These are phyloP conservation scores for Echinosophora koreensis DNA, from an alignment of 306 rosid genomes.

Conservation along the genomic window DNA sequence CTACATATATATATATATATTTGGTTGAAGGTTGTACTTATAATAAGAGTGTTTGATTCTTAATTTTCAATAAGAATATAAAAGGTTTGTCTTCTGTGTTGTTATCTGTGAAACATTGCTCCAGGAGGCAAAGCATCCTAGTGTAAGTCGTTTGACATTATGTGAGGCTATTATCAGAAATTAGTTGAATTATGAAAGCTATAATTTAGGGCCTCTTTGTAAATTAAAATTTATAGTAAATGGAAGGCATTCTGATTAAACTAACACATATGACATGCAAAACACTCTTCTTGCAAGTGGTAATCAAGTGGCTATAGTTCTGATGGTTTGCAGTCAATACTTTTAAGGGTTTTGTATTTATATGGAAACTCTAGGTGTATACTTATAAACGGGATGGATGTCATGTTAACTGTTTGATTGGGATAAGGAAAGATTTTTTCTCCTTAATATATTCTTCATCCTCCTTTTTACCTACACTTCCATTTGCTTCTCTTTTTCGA, in stretches of 20 bases:
- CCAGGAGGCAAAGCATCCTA: conserved; percentile 11
- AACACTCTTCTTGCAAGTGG: conserved; percentile 27
- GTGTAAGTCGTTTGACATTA: no score
- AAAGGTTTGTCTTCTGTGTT: conserved; percentile 13
- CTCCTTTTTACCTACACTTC: conserved; percentile 21
- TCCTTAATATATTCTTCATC: neutral
- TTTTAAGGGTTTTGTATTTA: neutral
- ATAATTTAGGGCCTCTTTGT: no score
- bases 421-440: no score
- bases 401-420: no score
- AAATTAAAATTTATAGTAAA: conserved; percentile 2
- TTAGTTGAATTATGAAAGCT: no score
- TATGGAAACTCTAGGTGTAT: conserved; percentile 27
- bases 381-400: conserved; percentile 14
- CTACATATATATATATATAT: neutral
- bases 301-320: conserved; percentile 5
- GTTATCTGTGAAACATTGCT: conserved; percentile 3
- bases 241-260: neutral
- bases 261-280: neutral
- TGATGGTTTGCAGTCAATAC: conserved; percentile 32
- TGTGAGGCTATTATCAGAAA: no score
- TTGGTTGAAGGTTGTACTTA: conserved; percentile 6
- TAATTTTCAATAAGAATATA: conserved; percentile 1
- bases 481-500: conserved; percentile 34
- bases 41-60: neutral